Evolutionary conservation across 371 early-diverging fungal species (phyloP), one percentile per base, ranked within the genome.

Genomic region (Fennellomyces sp.): DNA sequence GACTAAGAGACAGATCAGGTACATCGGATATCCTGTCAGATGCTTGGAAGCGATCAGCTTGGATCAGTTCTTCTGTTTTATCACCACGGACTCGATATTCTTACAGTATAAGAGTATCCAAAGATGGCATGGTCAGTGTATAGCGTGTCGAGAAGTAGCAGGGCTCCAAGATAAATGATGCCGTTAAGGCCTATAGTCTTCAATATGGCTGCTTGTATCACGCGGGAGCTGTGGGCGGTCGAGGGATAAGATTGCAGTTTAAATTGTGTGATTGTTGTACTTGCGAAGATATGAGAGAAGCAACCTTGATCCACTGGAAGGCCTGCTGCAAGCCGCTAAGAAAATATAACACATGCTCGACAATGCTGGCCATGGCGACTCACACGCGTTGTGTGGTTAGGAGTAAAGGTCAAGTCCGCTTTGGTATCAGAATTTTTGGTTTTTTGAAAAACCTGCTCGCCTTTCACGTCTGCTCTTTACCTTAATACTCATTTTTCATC

Each of bases 1-100:
- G 19, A 75, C 53, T 3, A 73, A 31, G 13, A 80, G 60, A 45
- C 79, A 75, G 27, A 80, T 52, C 12, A 76, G 31, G 52, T 78
- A 80, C 41, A 83, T 54, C 4, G 83, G 83, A 63, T 78, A 82
- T 2, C 80, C 80, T 52, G 75, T 73, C 25, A 82, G 62, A 7
- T 63, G 65, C 82, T 82, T 51, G 4, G 21, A 23, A 10, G 13
- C 41, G 47, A 61, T 38, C 35, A 33, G n/a, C n/a, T n/a, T n/a
- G n/a, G n/a, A n/a, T 27, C 25, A 26, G 8, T 15, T 8, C 8
- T 31, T 27, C 3, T 5, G 27, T 1, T 64, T n/a, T 11, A 6
- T 42, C 2, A 7, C 8, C 26, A 39, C 29, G 15, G 6, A 17
- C 2, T 17, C 29, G 3, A 26, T 15, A 17, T 11, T 45, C 64